phyloP scores from a whole-genome alignment of 768 basidiomycete species.

The Xanthoconium purpureum region DNA sequence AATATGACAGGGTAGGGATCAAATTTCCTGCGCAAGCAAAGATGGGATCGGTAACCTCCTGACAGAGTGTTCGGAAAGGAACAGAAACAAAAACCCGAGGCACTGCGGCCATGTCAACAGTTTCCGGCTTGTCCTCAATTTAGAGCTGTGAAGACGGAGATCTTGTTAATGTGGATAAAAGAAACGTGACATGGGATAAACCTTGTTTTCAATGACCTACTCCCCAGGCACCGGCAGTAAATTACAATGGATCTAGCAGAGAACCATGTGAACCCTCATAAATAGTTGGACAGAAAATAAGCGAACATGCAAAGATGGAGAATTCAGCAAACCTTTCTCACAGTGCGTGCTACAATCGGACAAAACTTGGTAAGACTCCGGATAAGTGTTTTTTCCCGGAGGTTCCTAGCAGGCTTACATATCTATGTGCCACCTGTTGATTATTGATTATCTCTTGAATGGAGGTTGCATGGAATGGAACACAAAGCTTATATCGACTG shows the following conservation, averaged over 20 bases:
- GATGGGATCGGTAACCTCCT: constrained; percentile 21
- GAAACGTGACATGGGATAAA: constrained; percentile 32
- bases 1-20: constrained; percentile 14
- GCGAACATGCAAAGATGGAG: constrained; percentile 14
- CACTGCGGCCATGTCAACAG: constrained; percentile 6
- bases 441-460: background rate
- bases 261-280: constrained; percentile 13
- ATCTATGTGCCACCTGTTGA: constrained; percentile 3
- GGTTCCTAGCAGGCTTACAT: constrained; percentile 9
- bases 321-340: constrained; percentile 23
- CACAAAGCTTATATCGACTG: background rate
- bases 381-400: constrained; percentile 12
- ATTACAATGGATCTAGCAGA: constrained; percentile 8
- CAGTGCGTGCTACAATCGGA: constrained; percentile 4
- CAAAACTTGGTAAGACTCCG: constrained; percentile 15
- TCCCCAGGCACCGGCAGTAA: constrained; percentile 24
- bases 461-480: background rate
- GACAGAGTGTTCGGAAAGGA: constrained; percentile 14
- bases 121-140: constrained; percentile 19
- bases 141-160: constrained; percentile 21
- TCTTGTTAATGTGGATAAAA: constrained; percentile 26
- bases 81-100: constrained; percentile 15
- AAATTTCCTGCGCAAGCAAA: constrained; percentile 14
- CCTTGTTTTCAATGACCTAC: constrained; percentile 23
- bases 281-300: constrained; percentile 10